These are phyloP conservation scores for Diaporthe sp. DNA, from an alignment of 2,329 filamentous ascomycete genomes.

Conservation along the genomic window DNA sequence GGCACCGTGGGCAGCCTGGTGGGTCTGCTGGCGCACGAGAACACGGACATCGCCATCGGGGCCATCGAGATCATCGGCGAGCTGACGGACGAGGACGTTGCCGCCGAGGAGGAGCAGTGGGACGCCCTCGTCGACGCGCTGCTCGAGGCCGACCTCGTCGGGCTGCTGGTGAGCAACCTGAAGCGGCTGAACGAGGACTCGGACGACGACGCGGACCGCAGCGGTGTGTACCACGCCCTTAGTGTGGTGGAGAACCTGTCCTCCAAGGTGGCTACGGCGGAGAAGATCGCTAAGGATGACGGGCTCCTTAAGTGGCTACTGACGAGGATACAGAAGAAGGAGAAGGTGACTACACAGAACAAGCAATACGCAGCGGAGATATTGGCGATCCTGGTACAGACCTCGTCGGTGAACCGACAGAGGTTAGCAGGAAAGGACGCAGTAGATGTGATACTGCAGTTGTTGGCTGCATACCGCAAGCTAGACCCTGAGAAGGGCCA, in stretches of 20 bases:
- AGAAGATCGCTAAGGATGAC: conserved; percentile 78
- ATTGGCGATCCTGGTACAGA: conserved; percentile 88
- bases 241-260: conserved; percentile 88
- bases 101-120: conserved; percentile 86
- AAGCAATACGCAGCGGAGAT: conserved; percentile 96
- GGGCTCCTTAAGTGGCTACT: conserved; percentile 83
- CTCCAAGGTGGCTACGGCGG: conserved; percentile 76
- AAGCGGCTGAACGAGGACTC: conserved; percentile 81
- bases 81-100: conserved; percentile 92
- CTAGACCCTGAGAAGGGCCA: conserved; percentile 88
- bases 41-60: conserved; percentile 95
- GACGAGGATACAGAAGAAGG: conserved; percentile 76
- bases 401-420: conserved; percentile 74
- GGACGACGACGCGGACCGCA: conserved; percentile 76
- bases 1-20: conserved; percentile 82
- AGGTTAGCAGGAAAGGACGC: conserved; percentile 77
- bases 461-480: conserved; percentile 87
- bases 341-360: conserved; percentile 81
- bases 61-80: conserved; percentile 91
- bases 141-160: conserved; percentile 78
- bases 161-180: conserved; percentile 83
- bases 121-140: conserved; percentile 77
- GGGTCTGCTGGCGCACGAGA: conserved; percentile 89
- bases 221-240: conserved; percentile 88
- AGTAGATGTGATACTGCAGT: conserved; percentile 84